Evolutionary conservation across 164 flowering plant genomes (phyloP), one percentile per base, ranked within the genome.

Genomic region (Vitis riparia): DNA sequence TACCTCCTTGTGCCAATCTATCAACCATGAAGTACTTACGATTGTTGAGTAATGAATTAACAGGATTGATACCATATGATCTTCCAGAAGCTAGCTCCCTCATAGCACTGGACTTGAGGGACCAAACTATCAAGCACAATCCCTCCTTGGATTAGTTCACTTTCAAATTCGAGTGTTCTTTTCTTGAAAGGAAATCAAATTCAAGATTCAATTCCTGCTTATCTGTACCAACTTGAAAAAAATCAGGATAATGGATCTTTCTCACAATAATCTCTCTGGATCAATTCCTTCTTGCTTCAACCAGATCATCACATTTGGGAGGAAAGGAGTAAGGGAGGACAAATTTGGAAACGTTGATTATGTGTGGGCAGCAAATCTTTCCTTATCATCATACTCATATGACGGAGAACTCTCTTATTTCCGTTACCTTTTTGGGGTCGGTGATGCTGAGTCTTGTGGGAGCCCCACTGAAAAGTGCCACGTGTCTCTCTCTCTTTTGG

Each of bases 181-280:
- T 0, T 62, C 17, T 13, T 62, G 13, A 29, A 62, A 61, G 57
- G 67, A 62, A 73, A 67, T 62, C 52, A 62, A 14, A 30, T 73
- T 12, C 51, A 57, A 15, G 76, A 72, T n/a, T 13, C 27, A 11
- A 73, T 73, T 57, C 59, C 76, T 5, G 16, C 17, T 61, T 16
- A 55, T 3, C 15, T 73, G 14, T 73, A 71, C 30, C 67, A 67
- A 2, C 11, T 73, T 17, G 5, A 53, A 11, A 47, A 17, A 55
- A 5, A 0, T 73, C 9, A 67, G 67, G 30, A 11, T 73, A n/a
- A 37, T 73, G 55, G 67, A 67, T 62, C 76, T 73, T 61, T 73
- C 76, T 15, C 19, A 32, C 9, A 73, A 67, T 55, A 53, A 63
- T 49, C 71, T 73, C 14, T 73, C 68, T 11, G 76, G 76, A 3